Conservation (phyloP, 768 basidiomycete genomes). For the Chiua virens region DNA sequence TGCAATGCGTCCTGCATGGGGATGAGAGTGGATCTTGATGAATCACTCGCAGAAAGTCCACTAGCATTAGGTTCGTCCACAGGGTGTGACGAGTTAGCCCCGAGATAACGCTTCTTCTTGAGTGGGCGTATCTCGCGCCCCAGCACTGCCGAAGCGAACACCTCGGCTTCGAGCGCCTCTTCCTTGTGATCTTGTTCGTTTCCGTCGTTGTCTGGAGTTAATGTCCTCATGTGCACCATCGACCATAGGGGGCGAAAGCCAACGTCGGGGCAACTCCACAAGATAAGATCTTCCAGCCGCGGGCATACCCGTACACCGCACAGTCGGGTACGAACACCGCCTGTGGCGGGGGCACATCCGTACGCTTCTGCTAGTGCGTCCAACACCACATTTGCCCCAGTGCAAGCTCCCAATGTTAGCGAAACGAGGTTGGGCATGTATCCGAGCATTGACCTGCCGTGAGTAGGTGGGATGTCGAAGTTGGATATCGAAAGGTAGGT, state of each 20-base stretch:
- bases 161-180: slow-evolving; percentile 12
- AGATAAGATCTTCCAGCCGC: slow-evolving; percentile 47
- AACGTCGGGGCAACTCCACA: slow-evolving; percentile 52
- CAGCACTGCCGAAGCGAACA: slow-evolving; percentile 24
- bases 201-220: slow-evolving; percentile 10
- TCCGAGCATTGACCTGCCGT: slow-evolving; percentile 44
- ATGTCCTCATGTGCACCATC: slow-evolving; percentile 37
- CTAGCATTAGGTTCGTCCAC: slow-evolving; percentile 1
- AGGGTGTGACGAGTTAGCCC: slow-evolving; percentile 7
- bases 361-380: slow-evolving; percentile 41
- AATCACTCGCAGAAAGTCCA: slow-evolving; percentile 10
- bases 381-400: slow-evolving; percentile 41
- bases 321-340: slow-evolving; percentile 13
- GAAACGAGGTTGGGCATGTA: slow-evolving; percentile 52
- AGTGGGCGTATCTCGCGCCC: slow-evolving; percentile 38
- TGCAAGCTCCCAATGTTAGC: slow-evolving; percentile 48
- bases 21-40: slow-evolving; percentile 35
- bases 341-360: slow-evolving; percentile 16
- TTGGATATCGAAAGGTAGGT: slow-evolving; percentile 52
- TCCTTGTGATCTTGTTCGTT: slow-evolving; percentile 13
- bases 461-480: slow-evolving; percentile 41
- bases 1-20: slow-evolving; percentile 38
- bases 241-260: slow-evolving; percentile 36
- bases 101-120: slow-evolving; percentile 25
- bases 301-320: slow-evolving; percentile 50